These are phyloP conservation scores for Rhamnella rubrinervis DNA, from an alignment of 331 rosid species.

Conservation along the genomic window DNA sequence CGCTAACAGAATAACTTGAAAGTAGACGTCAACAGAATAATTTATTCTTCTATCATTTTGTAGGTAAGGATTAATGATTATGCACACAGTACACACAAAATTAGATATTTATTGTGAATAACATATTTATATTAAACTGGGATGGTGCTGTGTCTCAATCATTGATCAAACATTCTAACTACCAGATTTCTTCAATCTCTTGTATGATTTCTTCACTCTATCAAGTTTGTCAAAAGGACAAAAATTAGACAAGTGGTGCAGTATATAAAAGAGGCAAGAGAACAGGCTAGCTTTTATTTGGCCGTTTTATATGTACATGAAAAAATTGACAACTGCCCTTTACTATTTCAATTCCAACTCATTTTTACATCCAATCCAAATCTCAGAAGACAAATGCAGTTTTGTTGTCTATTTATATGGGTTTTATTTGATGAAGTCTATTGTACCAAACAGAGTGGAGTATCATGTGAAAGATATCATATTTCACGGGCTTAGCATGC, in stretches of 20 bases:
- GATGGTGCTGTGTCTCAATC: no score
- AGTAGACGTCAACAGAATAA: no score
- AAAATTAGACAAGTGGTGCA: neutral
- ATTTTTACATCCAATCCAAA: slow-evolving; percentile 3
- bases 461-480: slow-evolving; percentile 88
- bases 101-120: no score
- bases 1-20: no score
- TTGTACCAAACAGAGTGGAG: slow-evolving; percentile 89
- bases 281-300: neutral
- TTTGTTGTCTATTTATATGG: slow-evolving; percentile 27
- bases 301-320: neutral
- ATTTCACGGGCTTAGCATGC: slow-evolving; percentile 80
- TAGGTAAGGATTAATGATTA: no score
- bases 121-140: no score
- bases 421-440: slow-evolving; percentile 54
- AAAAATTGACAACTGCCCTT: neutral
- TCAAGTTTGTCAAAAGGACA: neutral
- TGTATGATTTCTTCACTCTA: no score
- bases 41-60: no score
- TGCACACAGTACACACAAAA: no score
- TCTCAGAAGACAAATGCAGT: slow-evolving; percentile 4
- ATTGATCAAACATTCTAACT: no score
- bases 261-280: neutral
- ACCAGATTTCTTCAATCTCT: no score
- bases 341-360: neutral